Evolutionary conservation across 169 alveolate genomes (phyloP).

Genomic region (Cryptosporidium andersoni): DNA sequence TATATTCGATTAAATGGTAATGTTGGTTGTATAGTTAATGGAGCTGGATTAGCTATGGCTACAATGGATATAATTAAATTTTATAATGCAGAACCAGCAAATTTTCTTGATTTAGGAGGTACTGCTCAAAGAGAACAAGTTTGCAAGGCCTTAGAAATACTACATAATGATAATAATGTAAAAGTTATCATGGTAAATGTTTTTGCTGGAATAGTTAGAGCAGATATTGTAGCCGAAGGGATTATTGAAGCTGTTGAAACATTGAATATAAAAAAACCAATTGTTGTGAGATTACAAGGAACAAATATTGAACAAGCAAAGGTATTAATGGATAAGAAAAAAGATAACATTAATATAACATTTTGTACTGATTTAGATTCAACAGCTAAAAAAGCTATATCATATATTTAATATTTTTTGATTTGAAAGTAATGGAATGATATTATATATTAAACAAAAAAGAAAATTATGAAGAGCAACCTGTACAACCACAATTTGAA

Average conservation of each 20-base stretch:
- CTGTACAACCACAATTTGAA: slow-evolving; percentile 98
- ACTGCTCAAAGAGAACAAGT: slow-evolving; percentile 90
- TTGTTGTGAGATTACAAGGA: slow-evolving; percentile 92
- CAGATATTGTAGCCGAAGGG: slow-evolving; percentile 91
- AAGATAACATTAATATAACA: slow-evolving; percentile 81
- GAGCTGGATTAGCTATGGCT: slow-evolving; percentile 99
- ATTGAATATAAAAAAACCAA: slow-evolving; percentile 85
- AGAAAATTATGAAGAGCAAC: slow-evolving; percentile 89
- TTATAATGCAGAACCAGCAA: slow-evolving; percentile 94
- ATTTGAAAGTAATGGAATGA: no score
- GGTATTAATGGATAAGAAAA: slow-evolving; percentile 74
- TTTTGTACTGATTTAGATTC: slow-evolving; percentile 86
- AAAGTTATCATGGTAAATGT: slow-evolving; percentile 92
- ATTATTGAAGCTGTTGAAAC: slow-evolving; percentile 86
- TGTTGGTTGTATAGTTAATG: slow-evolving; percentile 95
- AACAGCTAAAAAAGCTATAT: slow-evolving; percentile 91
- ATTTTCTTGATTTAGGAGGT: slow-evolving; percentile 97
- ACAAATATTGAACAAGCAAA: slow-evolving; percentile 91
- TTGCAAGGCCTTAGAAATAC: slow-evolving; percentile 88
- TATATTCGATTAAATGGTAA: slow-evolving; percentile 93
- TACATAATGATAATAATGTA: slow-evolving; percentile 86
- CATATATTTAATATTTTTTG: no score
- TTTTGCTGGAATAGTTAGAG: slow-evolving; percentile 95
- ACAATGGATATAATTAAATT: slow-evolving; percentile 89
- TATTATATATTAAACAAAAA: no score